Evolutionary conservation across 768 basidiomycete genomes (phyloP).

Genomic region (Suillus bovinus): DNA sequence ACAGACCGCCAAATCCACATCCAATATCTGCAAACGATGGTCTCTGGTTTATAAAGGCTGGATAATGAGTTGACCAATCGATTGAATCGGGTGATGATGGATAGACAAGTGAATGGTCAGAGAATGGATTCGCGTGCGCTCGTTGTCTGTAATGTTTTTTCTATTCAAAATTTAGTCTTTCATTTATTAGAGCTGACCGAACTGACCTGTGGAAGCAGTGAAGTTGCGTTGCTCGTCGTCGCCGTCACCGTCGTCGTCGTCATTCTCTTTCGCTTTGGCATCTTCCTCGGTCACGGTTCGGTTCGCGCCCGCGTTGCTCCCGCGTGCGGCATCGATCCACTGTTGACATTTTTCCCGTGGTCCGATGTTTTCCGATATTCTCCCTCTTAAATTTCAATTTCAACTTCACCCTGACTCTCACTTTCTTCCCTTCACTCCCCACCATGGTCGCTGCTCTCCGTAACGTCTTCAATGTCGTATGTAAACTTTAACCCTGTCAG

Average conservation of each 20-base stretch:
- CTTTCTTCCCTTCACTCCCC: slow-evolving; percentile 12
- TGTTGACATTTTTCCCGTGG: slow-evolving; percentile 1
- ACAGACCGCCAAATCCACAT: slow-evolving; percentile 95
- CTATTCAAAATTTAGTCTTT: slow-evolving; percentile 34
- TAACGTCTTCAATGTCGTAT: slow-evolving; percentile 35
- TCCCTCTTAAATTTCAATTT: slow-evolving; percentile 18
- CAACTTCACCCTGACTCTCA: neutral
- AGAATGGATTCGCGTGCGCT: slow-evolving; percentile 85
- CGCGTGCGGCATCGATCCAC: neutral
- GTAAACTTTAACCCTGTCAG: slow-evolving; percentile 35
- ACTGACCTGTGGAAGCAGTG: slow-evolving; percentile 53
- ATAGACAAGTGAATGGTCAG: slow-evolving; percentile 86
- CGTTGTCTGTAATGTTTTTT: slow-evolving; percentile 85
- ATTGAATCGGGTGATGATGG: slow-evolving; percentile 73
- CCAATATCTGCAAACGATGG: slow-evolving; percentile 98
- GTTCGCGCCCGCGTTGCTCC: neutral
- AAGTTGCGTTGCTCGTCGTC: neutral
- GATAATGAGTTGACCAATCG: slow-evolving; percentile 86
- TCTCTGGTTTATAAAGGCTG: slow-evolving; percentile 60
- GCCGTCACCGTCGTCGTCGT: neutral
- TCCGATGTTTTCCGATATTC: slow-evolving; percentile 23
- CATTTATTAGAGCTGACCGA: neutral
- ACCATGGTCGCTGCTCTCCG: slow-evolving; percentile 48
- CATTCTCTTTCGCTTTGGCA: slow-evolving; percentile 32
- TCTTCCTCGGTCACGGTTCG: slow-evolving; percentile 5